phyloP scores from a whole-genome alignment of 495 filamentous ascomycete species.

The Ramalina peruviana region DNA sequence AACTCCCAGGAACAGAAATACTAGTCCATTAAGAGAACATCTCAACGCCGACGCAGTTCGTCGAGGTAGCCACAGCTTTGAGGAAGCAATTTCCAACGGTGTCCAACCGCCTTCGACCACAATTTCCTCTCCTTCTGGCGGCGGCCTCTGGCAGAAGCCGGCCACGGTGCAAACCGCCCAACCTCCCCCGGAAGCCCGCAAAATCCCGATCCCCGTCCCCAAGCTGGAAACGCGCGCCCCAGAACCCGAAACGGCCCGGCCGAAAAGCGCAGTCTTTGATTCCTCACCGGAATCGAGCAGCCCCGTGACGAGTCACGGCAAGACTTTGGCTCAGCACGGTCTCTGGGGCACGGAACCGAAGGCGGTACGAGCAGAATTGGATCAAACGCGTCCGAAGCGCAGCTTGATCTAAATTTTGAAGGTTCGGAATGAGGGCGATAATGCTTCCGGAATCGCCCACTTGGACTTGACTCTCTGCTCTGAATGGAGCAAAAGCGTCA shows the following conservation, averaged over 20 bases:
- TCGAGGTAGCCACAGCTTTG: not conserved
- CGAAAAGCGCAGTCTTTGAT: not conserved
- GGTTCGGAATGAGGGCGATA: too few species aligned
- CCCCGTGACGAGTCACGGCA: not conserved
- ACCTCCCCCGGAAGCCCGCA: not conserved
- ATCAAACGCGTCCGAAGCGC: slow-evolving; percentile 9
- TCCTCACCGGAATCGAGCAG: too few species aligned
- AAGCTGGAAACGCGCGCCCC: not conserved
- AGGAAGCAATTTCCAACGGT: not conserved
- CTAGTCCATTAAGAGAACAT: not conserved
- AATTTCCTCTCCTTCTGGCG: not conserved
- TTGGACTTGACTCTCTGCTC: too few species aligned
- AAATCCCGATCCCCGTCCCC: not conserved
- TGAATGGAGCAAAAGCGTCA: too few species aligned
- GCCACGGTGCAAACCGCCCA: not conserved
- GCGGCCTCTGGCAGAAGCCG: slow-evolving; percentile 17
- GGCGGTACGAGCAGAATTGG: slow-evolving; percentile 7
- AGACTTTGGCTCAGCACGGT: slow-evolving; percentile 6
- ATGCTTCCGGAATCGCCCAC: too few species aligned
- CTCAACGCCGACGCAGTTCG: not conserved
- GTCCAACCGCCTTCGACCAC: not conserved
- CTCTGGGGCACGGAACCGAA: slow-evolving; percentile 13
- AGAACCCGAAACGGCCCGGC: not conserved
- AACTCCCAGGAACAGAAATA: not conserved
- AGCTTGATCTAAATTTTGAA: not conserved